Evolutionary conservation across 306 rosid species (phyloP).

Genomic region (Arachis hypogaea): DNA sequence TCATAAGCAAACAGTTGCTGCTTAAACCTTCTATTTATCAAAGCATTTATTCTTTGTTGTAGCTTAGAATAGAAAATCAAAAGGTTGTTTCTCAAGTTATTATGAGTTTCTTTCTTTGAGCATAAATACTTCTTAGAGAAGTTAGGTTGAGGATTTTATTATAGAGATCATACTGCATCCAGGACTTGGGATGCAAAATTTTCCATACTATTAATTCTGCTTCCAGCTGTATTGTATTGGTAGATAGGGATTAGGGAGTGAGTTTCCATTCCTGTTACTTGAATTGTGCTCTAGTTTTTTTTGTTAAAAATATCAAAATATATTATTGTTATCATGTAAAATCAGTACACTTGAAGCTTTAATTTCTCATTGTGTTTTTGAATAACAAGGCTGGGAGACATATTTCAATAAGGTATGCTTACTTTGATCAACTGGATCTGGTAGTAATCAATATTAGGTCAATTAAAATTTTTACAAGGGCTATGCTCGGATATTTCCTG

Average conservation of each 20-base stretch:
- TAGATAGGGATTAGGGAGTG: constrained; percentile 42
- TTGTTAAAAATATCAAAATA: constrained; percentile 13
- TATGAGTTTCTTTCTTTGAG: constrained; percentile 28
- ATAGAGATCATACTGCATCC: constrained; percentile 37
- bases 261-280: constrained; percentile 35
- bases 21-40: constrained; percentile 41
- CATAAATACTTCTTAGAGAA: constrained; percentile 37
- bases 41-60: constrained; percentile 34
- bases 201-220: constrained; percentile 36
- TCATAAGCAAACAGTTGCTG: constrained; percentile 66
- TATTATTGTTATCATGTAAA: constrained; percentile 41
- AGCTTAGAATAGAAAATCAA: constrained; percentile 35
- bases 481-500: neutral
- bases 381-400: constrained; percentile 46
- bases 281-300: constrained; percentile 38
- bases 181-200: constrained; percentile 39
- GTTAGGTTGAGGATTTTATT: constrained; percentile 8
- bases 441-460: constrained; percentile 8
- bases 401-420: neutral
- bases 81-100: constrained; percentile 21
- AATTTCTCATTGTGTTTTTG: constrained; percentile 39
- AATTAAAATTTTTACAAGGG: neutral
- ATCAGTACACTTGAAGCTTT: constrained; percentile 39
- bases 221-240: constrained; percentile 38
- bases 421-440: neutral